These are phyloP conservation scores for Lepiota brunneoincarnata DNA, from an alignment of 768 basidiomycete genomes.

Conservation along the genomic window DNA sequence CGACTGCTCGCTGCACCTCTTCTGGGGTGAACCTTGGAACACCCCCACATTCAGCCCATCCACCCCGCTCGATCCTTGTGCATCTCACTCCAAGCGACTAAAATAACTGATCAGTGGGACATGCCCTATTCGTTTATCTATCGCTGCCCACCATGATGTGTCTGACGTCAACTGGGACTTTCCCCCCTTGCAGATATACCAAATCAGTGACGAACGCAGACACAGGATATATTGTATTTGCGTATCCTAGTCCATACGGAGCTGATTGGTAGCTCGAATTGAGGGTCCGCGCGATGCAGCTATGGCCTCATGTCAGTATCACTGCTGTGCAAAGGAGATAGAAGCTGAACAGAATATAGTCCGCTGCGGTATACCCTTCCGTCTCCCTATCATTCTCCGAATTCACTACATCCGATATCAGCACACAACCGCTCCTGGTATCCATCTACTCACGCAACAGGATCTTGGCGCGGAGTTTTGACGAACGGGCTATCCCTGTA, in stretches of 20 bases:
- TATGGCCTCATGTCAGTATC: slow-evolving; percentile 22
- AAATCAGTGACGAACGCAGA: slow-evolving; percentile 87
- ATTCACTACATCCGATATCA: slow-evolving; percentile 58
- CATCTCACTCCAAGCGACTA: slow-evolving; percentile 63
- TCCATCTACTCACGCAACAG: slow-evolving; percentile 62
- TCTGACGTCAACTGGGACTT: slow-evolving; percentile 58
- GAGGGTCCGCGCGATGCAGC: slow-evolving; percentile 68
- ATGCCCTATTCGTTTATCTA: background rate
- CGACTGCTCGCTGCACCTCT: slow-evolving; percentile 42
- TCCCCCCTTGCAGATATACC: slow-evolving; percentile 66
- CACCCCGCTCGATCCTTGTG: slow-evolving; percentile 37
- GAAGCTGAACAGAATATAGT: slow-evolving; percentile 69
- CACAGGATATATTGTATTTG: slow-evolving; percentile 62
- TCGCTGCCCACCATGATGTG: slow-evolving; percentile 54
- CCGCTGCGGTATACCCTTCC: slow-evolving; percentile 74
- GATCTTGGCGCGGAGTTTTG: slow-evolving; percentile 71
- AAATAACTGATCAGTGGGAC: slow-evolving; percentile 6
- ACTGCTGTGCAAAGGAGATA: background rate
- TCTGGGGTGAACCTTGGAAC: slow-evolving; percentile 40
- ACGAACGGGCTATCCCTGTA: slow-evolving; percentile 70
- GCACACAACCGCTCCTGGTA: background rate
- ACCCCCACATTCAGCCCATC: slow-evolving; percentile 11
- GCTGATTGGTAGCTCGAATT: slow-evolving; percentile 55
- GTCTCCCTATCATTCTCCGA: slow-evolving; percentile 89
- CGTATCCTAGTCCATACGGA: slow-evolving; percentile 58